phyloP scores from a whole-genome alignment of 2,329 filamentous ascomycete species.

The Paracamarosporium sp. region DNA sequence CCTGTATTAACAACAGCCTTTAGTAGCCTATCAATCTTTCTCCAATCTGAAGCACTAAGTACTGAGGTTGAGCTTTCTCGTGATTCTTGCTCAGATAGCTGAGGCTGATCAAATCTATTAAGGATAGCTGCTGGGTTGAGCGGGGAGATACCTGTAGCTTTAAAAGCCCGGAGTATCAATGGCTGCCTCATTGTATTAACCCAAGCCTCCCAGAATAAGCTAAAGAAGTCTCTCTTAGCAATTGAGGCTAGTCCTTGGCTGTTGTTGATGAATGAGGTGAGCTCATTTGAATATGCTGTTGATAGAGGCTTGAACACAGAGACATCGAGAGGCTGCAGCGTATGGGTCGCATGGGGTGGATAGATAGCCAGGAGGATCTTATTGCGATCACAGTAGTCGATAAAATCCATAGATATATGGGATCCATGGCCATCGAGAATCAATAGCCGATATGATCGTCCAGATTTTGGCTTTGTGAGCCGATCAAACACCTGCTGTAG shows the following conservation, averaged over 20 bases:
- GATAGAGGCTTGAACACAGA: neutral
- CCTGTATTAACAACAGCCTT: neutral
- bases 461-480: conserved; percentile 16
- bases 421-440: conserved; percentile 21
- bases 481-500: conserved; percentile 19
- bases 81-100: neutral
- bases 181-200: neutral
- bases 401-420: too few relatives aligned
- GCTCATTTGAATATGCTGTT: neutral
- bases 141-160: neutral
- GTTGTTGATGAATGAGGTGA: neutral
- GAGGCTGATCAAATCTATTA: neutral
- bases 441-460: conserved; percentile 13
- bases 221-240: conserved; percentile 3
- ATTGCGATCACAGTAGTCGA: conserved; percentile 19
- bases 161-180: neutral
- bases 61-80: neutral
- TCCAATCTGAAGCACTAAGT: neutral
- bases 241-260: neutral
- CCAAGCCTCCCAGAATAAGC: neutral
- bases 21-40: neutral
- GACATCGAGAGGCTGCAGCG: neutral
- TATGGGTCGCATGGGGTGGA: neutral
- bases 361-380: conserved; percentile 12
- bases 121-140: conserved; percentile 1